Evolutionary conservation across 305 asterid species (phyloP), one percentile per base, ranked within the genome.

Genomic region (Fraxinus platypoda): DNA sequence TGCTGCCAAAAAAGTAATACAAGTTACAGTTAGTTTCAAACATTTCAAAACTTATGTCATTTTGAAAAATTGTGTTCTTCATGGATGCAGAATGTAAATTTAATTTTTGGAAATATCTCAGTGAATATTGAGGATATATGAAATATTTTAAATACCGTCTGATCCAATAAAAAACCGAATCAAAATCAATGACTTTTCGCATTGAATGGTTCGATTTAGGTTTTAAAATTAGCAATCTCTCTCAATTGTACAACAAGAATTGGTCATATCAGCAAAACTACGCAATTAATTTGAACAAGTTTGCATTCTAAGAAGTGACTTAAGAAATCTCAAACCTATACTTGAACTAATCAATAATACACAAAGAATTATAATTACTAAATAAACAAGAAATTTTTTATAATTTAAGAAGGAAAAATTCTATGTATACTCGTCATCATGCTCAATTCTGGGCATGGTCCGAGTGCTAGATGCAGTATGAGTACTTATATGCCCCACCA

Each of bases 401-500:
- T 2, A 17, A 71, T 12, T 52, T 4, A 84, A 73, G 54, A n/a
- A 12, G 26, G 13, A 73, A 34, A 13, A 38, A 1, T 0, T 68
- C 82, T 62, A 66, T 68, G 87, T 87, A 64, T 78, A 87, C 46
- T 85, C 86, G 9, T 85, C 86, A n/a, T 92, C 87, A 30, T 91
- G 97, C 78, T 93, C 93, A 79, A 95, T 91, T 4, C 84, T 81
- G 0, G 98, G 97, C 82, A 80, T 81, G 30, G 98, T 93, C 66
- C 98, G 87, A 1, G 95, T 91, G 8, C 84, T 90, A 25, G 97
- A 59, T 57, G 98, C 98, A 15, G 93, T 91, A 3, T 87, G 87
- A 75, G 97, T 95, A 78, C 98, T 90, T 1, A 95, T 92, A 89
- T 95, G 99, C 0, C 97, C 98, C 21, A 92, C 99, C 99, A 95